A percentile compares a stretch with the other conserved stretches of the same genome.
phyloP scores from a whole-genome alignment of 768 basidiomycete genomes.

The Lentinula lateritia region DNA sequence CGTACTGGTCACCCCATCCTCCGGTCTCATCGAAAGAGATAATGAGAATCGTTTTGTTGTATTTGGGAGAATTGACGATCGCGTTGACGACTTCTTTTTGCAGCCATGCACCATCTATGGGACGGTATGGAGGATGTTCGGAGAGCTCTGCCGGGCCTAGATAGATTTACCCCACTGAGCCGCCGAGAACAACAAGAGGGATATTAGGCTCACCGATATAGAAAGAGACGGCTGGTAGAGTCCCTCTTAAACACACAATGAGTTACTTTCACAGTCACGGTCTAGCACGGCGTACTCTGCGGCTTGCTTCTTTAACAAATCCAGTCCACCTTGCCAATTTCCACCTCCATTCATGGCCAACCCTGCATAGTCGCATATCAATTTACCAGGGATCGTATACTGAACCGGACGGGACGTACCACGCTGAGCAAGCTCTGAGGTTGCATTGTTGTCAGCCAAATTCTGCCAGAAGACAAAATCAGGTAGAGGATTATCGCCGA shows the following conservation, averaged over 20 bases:
- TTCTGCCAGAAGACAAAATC: constrained; percentile 1
- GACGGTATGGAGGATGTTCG: constrained; percentile 6
- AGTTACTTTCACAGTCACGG: neutral
- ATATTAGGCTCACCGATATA: constrained; percentile 1
- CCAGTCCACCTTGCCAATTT: constrained; percentile 7
- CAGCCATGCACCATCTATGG: constrained; percentile 5
- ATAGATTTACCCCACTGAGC: neutral
- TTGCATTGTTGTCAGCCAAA: neutral
- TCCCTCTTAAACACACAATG: neutral
- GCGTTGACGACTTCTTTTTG: constrained; percentile 5
- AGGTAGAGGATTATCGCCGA: constrained; percentile 5
- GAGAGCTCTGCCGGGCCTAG: constrained; percentile 6
- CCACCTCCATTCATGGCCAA: constrained; percentile 6
- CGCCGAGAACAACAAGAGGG: neutral
- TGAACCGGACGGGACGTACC: neutral
- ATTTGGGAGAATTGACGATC: constrained; percentile 2
- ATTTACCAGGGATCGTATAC: neutral
- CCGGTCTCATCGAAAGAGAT: constrained; percentile 6
- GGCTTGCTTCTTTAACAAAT: constrained; percentile 4
- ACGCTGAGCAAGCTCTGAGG: neutral
- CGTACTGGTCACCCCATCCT: constrained; percentile 5
- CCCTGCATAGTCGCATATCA: neutral
- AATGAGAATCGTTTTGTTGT: constrained; percentile 6
- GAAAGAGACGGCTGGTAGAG: constrained; percentile 5
- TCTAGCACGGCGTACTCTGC: neutral